Evolutionary conservation across 2,329 filamentous ascomycete genomes (phyloP).

Genomic region (Curvularia verruculosa): DNA sequence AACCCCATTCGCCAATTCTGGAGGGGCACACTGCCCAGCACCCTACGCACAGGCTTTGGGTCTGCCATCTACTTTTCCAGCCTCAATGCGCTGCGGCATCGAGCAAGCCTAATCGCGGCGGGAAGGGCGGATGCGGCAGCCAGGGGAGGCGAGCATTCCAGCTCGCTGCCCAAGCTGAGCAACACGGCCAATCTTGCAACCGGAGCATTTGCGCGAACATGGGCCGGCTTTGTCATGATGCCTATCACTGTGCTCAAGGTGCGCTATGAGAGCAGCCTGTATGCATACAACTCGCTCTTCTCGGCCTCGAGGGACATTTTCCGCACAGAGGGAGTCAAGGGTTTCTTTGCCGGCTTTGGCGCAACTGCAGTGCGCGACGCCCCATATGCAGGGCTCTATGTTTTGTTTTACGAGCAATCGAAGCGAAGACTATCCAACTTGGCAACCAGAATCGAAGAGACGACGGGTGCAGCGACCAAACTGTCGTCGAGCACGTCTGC

Average conservation of each 20-base stretch:
- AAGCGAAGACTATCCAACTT: slow-evolving; percentile 65
- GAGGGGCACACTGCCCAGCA: slow-evolving; percentile 90
- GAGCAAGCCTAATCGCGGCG: slow-evolving; percentile 53
- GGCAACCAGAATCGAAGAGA: slow-evolving; percentile 40
- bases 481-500: slow-evolving; percentile 56
- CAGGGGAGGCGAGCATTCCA: slow-evolving; percentile 57
- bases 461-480: slow-evolving; percentile 27
- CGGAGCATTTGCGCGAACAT: slow-evolving; percentile 81
- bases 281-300: slow-evolving; percentile 78
- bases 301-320: slow-evolving; percentile 77
- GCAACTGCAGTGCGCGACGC: slow-evolving; percentile 92
- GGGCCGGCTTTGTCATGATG: slow-evolving; percentile 91
- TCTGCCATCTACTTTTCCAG: slow-evolving; percentile 93
- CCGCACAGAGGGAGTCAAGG: slow-evolving; percentile 72
- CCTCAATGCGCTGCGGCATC: slow-evolving; percentile 81
- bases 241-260: slow-evolving; percentile 96
- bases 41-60: slow-evolving; percentile 90
- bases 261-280: slow-evolving; percentile 87
- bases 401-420: slow-evolving; percentile 87
- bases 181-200: slow-evolving; percentile 85
- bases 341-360: slow-evolving; percentile 93
- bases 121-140: slow-evolving; percentile 21
- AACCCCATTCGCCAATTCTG: slow-evolving; percentile 77
- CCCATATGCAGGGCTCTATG: slow-evolving; percentile 95
- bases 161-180: slow-evolving; percentile 78